Percentiles rank a stretch among this genome's conserved stretches.
These are phyloP conservation scores for Coelastrella sp. DNA, from an alignment of 139 green algal genomes.

Conservation along the genomic window DNA sequence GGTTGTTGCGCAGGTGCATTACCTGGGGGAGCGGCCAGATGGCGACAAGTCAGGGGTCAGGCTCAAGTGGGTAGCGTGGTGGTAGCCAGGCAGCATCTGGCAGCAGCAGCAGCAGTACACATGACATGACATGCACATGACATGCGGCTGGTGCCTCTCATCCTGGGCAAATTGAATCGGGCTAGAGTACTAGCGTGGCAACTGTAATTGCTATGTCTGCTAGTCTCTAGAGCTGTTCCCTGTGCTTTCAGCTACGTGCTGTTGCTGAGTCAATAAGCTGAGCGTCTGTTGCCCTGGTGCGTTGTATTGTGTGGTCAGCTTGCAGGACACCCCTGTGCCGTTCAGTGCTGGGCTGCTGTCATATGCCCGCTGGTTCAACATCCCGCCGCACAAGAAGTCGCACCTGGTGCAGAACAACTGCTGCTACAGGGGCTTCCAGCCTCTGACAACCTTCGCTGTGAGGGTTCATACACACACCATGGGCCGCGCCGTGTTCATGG, in stretches of 20 bases:
- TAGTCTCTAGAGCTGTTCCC: too few species aligned
- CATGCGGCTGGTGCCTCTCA: too few species aligned
- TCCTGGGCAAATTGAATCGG: too few species aligned
- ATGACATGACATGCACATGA: not conserved
- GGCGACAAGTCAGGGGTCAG: constrained; percentile 77
- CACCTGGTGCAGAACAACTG: constrained; percentile 77
- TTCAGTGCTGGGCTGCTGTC: constrained; percentile 76
- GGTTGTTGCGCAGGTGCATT: constrained; percentile 90
- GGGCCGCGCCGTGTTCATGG: constrained; percentile 68
- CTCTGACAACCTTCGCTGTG: constrained; percentile 81
- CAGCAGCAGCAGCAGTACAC: not conserved
- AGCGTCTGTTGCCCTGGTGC: too few species aligned
- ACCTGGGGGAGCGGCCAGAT: constrained; percentile 60
- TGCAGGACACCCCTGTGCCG: constrained; percentile 63
- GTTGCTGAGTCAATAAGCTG: too few species aligned
- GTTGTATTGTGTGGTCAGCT: not conserved
- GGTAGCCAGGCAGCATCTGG: not conserved
- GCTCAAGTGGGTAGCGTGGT: constrained; percentile 51
- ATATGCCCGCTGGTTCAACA: constrained; percentile 75
- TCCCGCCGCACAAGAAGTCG: constrained; percentile 64
- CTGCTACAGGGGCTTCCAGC: constrained; percentile 83
- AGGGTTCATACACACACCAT: constrained; percentile 90
- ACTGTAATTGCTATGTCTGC: too few species aligned
- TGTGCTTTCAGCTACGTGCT: too few species aligned
- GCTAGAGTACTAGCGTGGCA: too few species aligned